phyloP scores from a whole-genome alignment of 768 basidiomycete species.

The Amanita fuliginea region DNA sequence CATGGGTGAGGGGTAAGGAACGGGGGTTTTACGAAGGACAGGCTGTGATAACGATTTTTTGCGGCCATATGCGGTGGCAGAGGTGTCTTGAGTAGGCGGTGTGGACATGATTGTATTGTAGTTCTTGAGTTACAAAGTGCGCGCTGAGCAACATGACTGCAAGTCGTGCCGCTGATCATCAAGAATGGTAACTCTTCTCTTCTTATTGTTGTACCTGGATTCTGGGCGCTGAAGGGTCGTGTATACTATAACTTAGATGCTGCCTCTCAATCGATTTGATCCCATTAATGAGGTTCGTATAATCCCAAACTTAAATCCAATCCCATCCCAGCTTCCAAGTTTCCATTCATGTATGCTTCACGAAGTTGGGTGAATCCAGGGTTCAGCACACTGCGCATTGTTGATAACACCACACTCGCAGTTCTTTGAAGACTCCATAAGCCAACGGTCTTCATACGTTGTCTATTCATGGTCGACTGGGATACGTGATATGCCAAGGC shows the following conservation, averaged over 20 bases:
- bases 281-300: constrained; percentile 3
- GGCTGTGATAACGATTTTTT: background rate
- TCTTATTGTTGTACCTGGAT: background rate
- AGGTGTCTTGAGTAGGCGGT: background rate
- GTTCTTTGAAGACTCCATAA: constrained; percentile 95
- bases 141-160: background rate
- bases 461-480: constrained; percentile 77
- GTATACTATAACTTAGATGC: too few species aligned
- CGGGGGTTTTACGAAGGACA: background rate
- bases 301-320: constrained; percentile 5
- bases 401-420: constrained; percentile 72
- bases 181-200: background rate
- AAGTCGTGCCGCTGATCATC: background rate
- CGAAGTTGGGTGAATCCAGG: constrained; percentile 41
- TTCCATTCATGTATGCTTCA: constrained; percentile 25
- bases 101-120: background rate
- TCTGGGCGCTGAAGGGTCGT: background rate
- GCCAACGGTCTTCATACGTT: constrained; percentile 79
- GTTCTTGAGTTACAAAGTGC: background rate
- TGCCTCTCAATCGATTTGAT: constrained; percentile 1
- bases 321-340: constrained; percentile 1
- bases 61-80: background rate
- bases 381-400: constrained; percentile 68
- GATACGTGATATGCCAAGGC: constrained; percentile 94
- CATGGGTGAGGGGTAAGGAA: background rate